Percentiles rank a stretch among this genome's conserved stretches.
Conservation (phyloP, 495 filamentous ascomycete species). For the Amphirosellinia nigrospora region DNA sequence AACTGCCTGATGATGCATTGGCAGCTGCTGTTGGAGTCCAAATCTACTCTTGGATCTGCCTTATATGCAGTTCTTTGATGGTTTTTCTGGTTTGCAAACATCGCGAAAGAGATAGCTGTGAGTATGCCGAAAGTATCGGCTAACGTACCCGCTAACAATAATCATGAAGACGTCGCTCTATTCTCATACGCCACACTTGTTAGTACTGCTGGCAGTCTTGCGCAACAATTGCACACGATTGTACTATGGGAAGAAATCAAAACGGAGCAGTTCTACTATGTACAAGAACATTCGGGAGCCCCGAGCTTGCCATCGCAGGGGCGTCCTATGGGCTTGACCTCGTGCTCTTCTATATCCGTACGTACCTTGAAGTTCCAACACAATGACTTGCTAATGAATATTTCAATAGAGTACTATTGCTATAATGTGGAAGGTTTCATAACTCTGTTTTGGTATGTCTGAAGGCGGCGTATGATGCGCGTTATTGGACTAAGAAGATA, state of each 20-base stretch:
- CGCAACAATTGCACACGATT: slow-evolving; percentile 55
- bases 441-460: slow-evolving; percentile 50
- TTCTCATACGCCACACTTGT: slow-evolving; percentile 47
- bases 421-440: slow-evolving; percentile 57
- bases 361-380: neutral
- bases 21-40: slow-evolving; percentile 46
- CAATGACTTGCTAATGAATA: neutral
- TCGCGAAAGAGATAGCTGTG: slow-evolving; percentile 55
- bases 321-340: slow-evolving; percentile 49
- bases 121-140: slow-evolving; percentile 8
- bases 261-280: slow-evolving; percentile 46
- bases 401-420: slow-evolving; percentile 43
- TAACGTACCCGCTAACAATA: slow-evolving; percentile 16
- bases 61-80: slow-evolving; percentile 43
- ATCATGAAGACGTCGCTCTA: slow-evolving; percentile 48
- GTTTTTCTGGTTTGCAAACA: slow-evolving; percentile 51
- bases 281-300: slow-evolving; percentile 42
- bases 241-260: slow-evolving; percentile 50
- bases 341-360: slow-evolving; percentile 56
- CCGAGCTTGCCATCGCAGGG: slow-evolving; percentile 55
- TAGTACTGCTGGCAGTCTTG: slow-evolving; percentile 49
- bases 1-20: slow-evolving; percentile 49
- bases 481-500: neutral
- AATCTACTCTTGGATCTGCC: slow-evolving; percentile 49
- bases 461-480: neutral